Percentiles rank a stretch among this genome's conserved stretches.
Evolutionary conservation across 106 monocot species (phyloP).

Genomic region (Platanthera zijinensis): DNA sequence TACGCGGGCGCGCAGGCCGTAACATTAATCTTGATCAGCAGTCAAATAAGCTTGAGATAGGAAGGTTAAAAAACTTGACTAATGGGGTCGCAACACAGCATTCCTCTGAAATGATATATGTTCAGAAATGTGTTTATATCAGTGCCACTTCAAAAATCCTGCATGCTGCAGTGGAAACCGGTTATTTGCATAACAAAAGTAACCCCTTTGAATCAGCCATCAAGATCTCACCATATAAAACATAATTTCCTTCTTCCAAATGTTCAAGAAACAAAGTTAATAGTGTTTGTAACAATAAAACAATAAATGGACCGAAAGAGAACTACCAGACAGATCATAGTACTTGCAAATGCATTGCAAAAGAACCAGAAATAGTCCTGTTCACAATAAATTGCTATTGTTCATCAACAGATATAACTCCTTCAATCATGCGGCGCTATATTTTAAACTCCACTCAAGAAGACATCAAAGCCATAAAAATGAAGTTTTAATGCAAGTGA

Average conservation of each 20-base stretch:
- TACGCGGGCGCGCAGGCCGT: too few relatives aligned
- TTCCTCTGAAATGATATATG: neutral
- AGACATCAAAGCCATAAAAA: neutral
- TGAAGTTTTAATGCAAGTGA: neutral
- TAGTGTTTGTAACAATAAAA: neutral
- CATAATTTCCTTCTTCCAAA: neutral
- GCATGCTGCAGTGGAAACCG: neutral
- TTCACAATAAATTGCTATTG: neutral
- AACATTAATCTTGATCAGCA: too few relatives aligned
- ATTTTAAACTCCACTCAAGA: neutral
- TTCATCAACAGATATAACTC: neutral
- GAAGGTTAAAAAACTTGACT: too few relatives aligned
- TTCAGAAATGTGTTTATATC: neutral
- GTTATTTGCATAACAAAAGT: conserved; percentile 1
- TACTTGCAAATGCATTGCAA: neutral
- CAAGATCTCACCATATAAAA: neutral
- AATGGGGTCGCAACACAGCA: neutral
- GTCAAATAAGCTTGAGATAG: too few relatives aligned
- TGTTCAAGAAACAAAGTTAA: neutral
- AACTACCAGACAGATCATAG: neutral
- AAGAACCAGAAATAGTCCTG: neutral
- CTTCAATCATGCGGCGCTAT: neutral
- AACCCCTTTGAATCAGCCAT: neutral
- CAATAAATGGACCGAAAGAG: neutral
- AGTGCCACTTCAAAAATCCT: neutral